Evolutionary conservation across 2,329 filamentous ascomycete species (phyloP).

Genomic region (Cytospora piceicola): DNA sequence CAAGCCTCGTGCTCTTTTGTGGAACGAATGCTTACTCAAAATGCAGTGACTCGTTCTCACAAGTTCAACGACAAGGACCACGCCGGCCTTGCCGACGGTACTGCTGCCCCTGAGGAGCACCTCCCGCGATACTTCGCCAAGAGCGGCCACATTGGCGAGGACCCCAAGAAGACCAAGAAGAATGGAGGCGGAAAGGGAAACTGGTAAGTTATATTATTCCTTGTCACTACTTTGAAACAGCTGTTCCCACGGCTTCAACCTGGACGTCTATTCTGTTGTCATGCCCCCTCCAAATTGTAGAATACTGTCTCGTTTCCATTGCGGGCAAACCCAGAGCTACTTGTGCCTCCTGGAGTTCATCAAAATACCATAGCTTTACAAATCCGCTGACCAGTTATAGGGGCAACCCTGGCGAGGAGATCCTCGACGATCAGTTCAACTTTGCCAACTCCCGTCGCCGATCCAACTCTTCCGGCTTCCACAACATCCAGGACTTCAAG

Average conservation of each 20-base stretch:
- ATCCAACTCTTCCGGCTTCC: slow-evolving; percentile 82
- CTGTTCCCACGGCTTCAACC: neutral
- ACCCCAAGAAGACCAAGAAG: slow-evolving; percentile 97
- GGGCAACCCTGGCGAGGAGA: slow-evolving; percentile 82
- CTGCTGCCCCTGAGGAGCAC: slow-evolving; percentile 69
- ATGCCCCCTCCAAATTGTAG: neutral
- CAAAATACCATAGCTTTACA: neutral
- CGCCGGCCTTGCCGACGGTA: slow-evolving; percentile 75
- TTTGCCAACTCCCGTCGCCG: slow-evolving; percentile 86
- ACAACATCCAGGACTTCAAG: slow-evolving; percentile 78
- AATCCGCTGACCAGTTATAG: slow-evolving; percentile 49
- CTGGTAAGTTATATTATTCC: slow-evolving; percentile 66
- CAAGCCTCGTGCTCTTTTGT: neutral
- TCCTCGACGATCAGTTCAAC: slow-evolving; percentile 81
- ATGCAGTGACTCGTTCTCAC: slow-evolving; percentile 92
- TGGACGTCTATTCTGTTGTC: slow-evolving; percentile 4
- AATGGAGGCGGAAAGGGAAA: slow-evolving; percentile 91
- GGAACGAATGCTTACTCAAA: neutral
- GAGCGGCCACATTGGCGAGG: slow-evolving; percentile 75
- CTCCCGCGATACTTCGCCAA: slow-evolving; percentile 94
- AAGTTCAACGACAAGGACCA: slow-evolving; percentile 95
- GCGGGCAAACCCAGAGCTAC: slow-evolving; percentile 3
- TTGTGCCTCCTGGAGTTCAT: neutral
- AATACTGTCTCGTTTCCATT: neutral
- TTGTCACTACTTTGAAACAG: neutral